phyloP scores from a whole-genome alignment of 176 grass and related monocot species.

The Carex myosuroides region DNA sequence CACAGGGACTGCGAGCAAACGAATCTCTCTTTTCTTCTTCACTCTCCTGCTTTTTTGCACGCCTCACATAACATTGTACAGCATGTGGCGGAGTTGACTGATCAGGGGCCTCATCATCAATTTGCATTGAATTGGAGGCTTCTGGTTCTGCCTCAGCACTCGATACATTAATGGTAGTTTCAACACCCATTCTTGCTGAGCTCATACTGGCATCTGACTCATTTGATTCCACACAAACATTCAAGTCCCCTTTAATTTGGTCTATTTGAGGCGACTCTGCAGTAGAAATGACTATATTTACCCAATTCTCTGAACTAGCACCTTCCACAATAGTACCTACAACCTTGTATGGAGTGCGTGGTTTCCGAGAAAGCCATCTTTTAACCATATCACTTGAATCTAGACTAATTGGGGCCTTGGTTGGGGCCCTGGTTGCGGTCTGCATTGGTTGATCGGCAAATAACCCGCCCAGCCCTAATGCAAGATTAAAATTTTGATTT shows the following conservation, averaged over 20 bases:
- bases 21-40: constrained; percentile 26
- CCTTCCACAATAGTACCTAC: constrained; percentile 33
- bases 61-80: constrained; percentile 39
- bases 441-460: constrained; percentile 30
- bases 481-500: constrained; percentile 42
- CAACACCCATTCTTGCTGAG: background rate
- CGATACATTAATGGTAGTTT: background rate
- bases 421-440: constrained; percentile 11
- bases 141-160: background rate
- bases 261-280: constrained; percentile 24
- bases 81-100: background rate
- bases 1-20: constrained; percentile 70
- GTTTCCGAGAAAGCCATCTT: constrained; percentile 81
- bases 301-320: constrained; percentile 21
- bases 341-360: constrained; percentile 65
- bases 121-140: constrained; percentile 2
- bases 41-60: constrained; percentile 27
- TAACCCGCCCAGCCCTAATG: constrained; percentile 52
- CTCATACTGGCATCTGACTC: background rate
- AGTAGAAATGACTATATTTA: constrained; percentile 26
- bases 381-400: constrained; percentile 50
- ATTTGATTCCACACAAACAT: constrained; percentile 27
- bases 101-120: background rate
- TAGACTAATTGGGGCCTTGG: constrained; percentile 6
- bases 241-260: constrained; percentile 11